Percentiles rank a stretch among this genome's conserved stretches.
These are phyloP conservation scores for Cephalotrichum gorgonifer DNA, from an alignment of 2,329 filamentous ascomycete species.

Conservation along the genomic window DNA sequence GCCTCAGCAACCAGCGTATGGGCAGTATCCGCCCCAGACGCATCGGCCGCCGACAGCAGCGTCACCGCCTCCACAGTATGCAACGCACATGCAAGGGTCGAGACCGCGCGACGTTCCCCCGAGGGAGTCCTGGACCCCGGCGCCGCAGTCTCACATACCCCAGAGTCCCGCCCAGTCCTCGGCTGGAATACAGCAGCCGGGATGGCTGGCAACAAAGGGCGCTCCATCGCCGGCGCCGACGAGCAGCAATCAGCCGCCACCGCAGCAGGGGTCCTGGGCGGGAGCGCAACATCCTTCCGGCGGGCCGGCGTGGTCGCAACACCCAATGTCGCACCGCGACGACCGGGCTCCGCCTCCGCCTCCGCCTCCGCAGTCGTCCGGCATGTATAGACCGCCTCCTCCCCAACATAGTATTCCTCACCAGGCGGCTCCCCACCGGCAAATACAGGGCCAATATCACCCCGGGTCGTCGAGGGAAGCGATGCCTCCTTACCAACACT, in stretches of 20 bases:
- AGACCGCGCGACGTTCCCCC: slow-evolving; percentile 31
- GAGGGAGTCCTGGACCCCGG: slow-evolving; percentile 25
- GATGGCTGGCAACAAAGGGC: slow-evolving; percentile 22
- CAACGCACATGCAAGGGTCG: slow-evolving; percentile 30
- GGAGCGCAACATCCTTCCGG: slow-evolving; percentile 7
- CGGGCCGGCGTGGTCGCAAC: slow-evolving; percentile 10
- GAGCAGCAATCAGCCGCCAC: background rate
- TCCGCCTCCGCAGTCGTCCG: no score
- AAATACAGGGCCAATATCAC: slow-evolving; percentile 6
- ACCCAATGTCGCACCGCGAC: slow-evolving; percentile 7
- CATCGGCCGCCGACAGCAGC: slow-evolving; percentile 26
- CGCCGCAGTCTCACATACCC: slow-evolving; percentile 12
- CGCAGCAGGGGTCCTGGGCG: slow-evolving; percentile 12
- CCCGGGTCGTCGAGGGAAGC: background rate
- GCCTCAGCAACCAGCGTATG: slow-evolving; percentile 30
- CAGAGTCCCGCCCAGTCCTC: slow-evolving; percentile 11
- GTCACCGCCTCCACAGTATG: slow-evolving; percentile 47
- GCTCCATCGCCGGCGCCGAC: slow-evolving; percentile 21
- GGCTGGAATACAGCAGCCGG: slow-evolving; percentile 15
- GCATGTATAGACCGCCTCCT: slow-evolving; percentile 1
- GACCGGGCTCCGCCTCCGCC: no score
- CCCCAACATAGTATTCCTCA: background rate
- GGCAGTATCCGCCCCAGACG: slow-evolving; percentile 27
- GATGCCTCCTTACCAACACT: slow-evolving; percentile 27
- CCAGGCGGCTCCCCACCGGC: slow-evolving; percentile 21